Base-by-base conservation (phyloP, 257 asterid genomes). In the Knoxia roxburghii region DNA sequence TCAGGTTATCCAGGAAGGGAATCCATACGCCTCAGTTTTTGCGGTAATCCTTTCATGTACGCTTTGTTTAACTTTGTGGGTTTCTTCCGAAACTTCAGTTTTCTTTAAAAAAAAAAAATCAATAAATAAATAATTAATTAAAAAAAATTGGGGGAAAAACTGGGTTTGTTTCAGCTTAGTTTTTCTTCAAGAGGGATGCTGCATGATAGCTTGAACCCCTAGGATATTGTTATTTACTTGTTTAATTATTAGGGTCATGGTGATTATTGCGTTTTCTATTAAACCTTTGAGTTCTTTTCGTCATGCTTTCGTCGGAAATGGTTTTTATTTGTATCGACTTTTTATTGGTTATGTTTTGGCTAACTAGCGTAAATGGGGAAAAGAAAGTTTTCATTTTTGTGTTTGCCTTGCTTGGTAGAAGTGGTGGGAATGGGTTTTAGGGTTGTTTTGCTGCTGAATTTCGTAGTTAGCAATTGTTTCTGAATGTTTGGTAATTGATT, bases 321-420 rank as follows among this genome's bases (percentile, higher is more conserved):
- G 45, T 30, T 57, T 30, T 17, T 9, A 4, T 57, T 30, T 14
- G 29, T 56, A 30, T 20, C 18, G 43, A 33, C 10, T n/a, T 37
- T 64, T 14, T 5, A 21, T n/a, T 21, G 40, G 10, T 18, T n/a
- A 13, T 49, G 5, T 12, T 23, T 65, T 65, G 12, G 53, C 6
- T 21, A 32, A 60, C 2, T 32, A 20, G 49, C 10, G 40, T 50
- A 15, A 21, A 33, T 4, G 13, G 11, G 20, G 49, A 15, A 23
- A n/a, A 60, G 2, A n/a, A 6, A 9, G 64, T 6, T 33, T 14
- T 33, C 32, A 14, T n/a, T 60, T 60, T 12, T 60, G 29, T 15
- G 18, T 65, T 20, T 65, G 59, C 43, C 48, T 63, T 46, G 18
- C 26, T 3, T n/a, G 55, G 68, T 63, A 17, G 61, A 10, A 55